Evolutionary conservation across 768 basidiomycete genomes (phyloP), one percentile per base, ranked within the genome.

Genomic region (Panellus pusillus): DNA sequence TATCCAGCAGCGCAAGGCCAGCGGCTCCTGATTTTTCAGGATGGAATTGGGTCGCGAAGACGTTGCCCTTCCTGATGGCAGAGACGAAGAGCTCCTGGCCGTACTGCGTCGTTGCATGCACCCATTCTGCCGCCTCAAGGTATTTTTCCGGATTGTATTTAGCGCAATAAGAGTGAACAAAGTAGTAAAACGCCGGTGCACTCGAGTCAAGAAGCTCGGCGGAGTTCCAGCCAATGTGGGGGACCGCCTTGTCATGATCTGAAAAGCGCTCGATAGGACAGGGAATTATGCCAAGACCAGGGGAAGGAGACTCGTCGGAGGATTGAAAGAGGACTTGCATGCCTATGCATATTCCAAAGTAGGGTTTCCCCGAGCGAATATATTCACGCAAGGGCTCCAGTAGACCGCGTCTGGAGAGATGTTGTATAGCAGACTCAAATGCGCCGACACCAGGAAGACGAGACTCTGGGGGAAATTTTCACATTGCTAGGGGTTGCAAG

Each of bases 331-430:
- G 89, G 52, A 97, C 83, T 71, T 99, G 97, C 86, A 99, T 88
- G 63, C 97, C 97, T 65, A 99, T 91, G 74, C 97, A 99, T 75
- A 99, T 98, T 36, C 93, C 93, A 71, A 97, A 92, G 72, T 97
- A 99, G 2, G 96, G 97, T 63, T 79, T 82, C 20, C 97, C 96
- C 11, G 91, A 91, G 14, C 72, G 71, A 63, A 99, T 85, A 70
- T 98, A 99, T 46, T 79, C 72, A 57, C 79, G 81, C 52, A 99
- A 78, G 20, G 92, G 93, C 58, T 89, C 82, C 32, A 89, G 78
- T 54, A 95, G 81, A 18, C 89, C 91, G 56, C 84, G 84, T 15
- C 78, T 69, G 14, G 74, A 71, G 46, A 99, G 83, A 52, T 89
- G 86, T 44, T 80, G 77, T 61, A 97, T 86, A 11, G 96, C 96